A percentile compares a stretch with the other conserved stretches of the same genome.
phyloP scores from a whole-genome alignment of 805 yeast species.

The Wickerhamiella vanderwaltii region DNA sequence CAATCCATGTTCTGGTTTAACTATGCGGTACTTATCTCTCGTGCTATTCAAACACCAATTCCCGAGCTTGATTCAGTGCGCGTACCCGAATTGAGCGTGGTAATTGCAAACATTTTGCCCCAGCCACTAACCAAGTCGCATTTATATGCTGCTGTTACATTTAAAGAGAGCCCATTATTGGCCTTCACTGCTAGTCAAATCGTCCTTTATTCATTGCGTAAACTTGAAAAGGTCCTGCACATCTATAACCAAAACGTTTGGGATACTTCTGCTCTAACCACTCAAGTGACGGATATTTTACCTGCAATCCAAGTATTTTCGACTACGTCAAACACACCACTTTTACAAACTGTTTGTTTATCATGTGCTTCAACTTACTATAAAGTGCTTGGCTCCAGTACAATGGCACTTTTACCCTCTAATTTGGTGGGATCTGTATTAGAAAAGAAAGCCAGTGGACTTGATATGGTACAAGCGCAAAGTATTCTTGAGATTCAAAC shows the following conservation, averaged over 20 bases:
- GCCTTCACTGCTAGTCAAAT: constrained; percentile 55
- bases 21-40: constrained; percentile 47
- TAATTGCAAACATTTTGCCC: constrained; percentile 52
- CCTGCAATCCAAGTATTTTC: constrained; percentile 26
- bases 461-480: constrained; percentile 21
- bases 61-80: constrained; percentile 29
- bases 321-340: constrained; percentile 8
- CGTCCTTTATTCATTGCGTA: constrained; percentile 40
- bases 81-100: constrained; percentile 29
- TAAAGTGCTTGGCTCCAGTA: constrained; percentile 6
- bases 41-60: constrained; percentile 44
- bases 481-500: constrained; percentile 51
- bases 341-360: constrained; percentile 15
- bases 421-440: background rate
- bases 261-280: constrained; percentile 30
- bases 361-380: constrained; percentile 11
- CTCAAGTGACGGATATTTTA: constrained; percentile 25
- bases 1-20: constrained; percentile 76
- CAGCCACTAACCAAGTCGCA: constrained; percentile 46
- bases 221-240: constrained; percentile 34
- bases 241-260: constrained; percentile 33
- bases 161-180: constrained; percentile 38
- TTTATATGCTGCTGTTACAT: constrained; percentile 43
- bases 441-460: constrained; percentile 16
- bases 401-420: constrained; percentile 13